phyloP scores from a whole-genome alignment of 139 green algal genomes.

The Ettlia oleoabundans region DNA sequence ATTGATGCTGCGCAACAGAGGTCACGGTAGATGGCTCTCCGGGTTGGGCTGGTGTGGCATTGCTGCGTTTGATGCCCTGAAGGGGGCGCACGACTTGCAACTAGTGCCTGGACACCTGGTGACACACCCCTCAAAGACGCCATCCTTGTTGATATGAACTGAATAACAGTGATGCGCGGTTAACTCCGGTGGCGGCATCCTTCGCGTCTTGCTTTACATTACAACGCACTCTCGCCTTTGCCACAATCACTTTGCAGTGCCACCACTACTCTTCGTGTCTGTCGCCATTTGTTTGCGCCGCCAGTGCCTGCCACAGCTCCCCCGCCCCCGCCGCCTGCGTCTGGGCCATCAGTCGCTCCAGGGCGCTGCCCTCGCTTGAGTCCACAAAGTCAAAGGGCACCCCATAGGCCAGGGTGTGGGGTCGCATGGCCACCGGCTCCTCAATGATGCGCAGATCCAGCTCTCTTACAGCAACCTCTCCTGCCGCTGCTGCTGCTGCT shows the following conservation, averaged over 20 bases:
- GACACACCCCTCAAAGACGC: too few relatives aligned
- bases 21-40: too few relatives aligned
- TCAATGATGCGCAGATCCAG: constrained; percentile 56
- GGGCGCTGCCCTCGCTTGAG: constrained; percentile 37
- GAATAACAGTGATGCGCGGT: too few relatives aligned
- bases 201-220: not conserved
- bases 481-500: not conserved
- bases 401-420: constrained; percentile 47
- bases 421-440: constrained; percentile 42
- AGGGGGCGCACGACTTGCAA: too few relatives aligned
- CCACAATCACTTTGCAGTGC: not conserved
- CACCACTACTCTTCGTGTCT: not conserved
- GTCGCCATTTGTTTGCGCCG: not conserved
- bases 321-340: not conserved
- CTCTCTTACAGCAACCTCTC: too few relatives aligned
- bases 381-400: constrained; percentile 67
- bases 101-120: too few relatives aligned
- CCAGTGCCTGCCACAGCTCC: constrained; percentile 28
- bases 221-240: not conserved
- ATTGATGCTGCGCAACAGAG: too few relatives aligned
- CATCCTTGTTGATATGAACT: too few relatives aligned
- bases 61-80: too few relatives aligned
- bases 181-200: too few relatives aligned
- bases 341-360: constrained; percentile 45
- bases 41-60: too few relatives aligned